These are phyloP conservation scores for Tylopilus subfusipes DNA, from an alignment of 768 basidiomycete genomes.

Conservation along the genomic window DNA sequence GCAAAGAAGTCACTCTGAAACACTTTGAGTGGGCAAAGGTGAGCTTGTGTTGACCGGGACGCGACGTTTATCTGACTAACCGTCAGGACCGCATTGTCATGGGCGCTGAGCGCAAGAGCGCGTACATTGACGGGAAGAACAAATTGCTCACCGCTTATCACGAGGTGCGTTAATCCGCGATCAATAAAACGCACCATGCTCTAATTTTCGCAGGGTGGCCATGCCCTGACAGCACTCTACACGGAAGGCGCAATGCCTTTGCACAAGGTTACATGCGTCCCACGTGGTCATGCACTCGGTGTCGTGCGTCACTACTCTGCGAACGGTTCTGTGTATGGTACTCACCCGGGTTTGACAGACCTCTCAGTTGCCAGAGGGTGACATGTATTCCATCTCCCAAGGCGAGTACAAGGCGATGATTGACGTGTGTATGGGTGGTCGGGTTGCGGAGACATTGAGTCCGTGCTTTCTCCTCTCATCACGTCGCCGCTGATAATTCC, in stretches of 20 bases:
- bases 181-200: neutral
- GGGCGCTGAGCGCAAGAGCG: constrained; percentile 92
- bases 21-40: constrained; percentile 99
- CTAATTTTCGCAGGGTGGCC: constrained; percentile 62
- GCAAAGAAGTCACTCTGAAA: constrained; percentile 61
- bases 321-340: neutral
- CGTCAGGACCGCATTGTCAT: constrained; percentile 89
- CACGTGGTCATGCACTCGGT: constrained; percentile 91
- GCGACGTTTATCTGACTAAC: neutral
- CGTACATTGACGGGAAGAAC: constrained; percentile 81
- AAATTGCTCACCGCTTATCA: constrained; percentile 95
- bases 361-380: constrained; percentile 71
- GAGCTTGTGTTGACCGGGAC: constrained; percentile 2
- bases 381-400: constrained; percentile 65
- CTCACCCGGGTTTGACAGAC: constrained; percentile 50
- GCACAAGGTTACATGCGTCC: constrained; percentile 97
- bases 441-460: constrained; percentile 92
- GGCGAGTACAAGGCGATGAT: constrained; percentile 79
- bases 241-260: constrained; percentile 95
- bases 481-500: constrained; percentile 7
- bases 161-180: constrained; percentile 53
- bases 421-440: constrained; percentile 92
- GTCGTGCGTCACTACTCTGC: constrained; percentile 48
- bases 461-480: constrained; percentile 23
- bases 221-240: constrained; percentile 91